A percentile compares a stretch with the other conserved stretches of the same genome.
These are phyloP conservation scores for Ustilago bromivora DNA, from an alignment of 1,284 basidiomycete species.

Conservation along the genomic window DNA sequence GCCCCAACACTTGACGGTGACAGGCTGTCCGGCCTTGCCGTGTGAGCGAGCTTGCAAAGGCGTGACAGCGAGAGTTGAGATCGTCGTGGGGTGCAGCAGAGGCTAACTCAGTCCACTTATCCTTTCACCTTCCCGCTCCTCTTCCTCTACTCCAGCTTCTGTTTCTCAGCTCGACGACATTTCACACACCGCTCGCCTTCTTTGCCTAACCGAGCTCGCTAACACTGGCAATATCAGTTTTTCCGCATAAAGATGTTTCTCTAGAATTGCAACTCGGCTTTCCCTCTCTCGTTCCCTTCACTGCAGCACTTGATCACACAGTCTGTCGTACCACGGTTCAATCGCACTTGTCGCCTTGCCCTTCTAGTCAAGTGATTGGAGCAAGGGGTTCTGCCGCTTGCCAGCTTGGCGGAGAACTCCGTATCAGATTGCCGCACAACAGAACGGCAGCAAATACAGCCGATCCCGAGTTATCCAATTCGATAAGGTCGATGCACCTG, in stretches of 20 bases:
- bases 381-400: background rate
- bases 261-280: background rate
- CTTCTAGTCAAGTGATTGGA: too few species aligned
- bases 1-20: background rate
- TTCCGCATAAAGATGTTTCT: constrained; percentile 16
- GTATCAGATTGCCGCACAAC: background rate
- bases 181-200: constrained; percentile 2
- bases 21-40: background rate
- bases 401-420: background rate
- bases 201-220: constrained; percentile 13
- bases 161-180: background rate
- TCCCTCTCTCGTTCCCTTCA: background rate
- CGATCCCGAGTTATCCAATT: background rate
- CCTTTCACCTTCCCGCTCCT: background rate
- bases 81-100: constrained; percentile 10
- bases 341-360: background rate
- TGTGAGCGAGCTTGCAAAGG: background rate
- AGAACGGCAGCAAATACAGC: background rate
- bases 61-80: constrained; percentile 23
- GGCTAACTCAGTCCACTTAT: background rate
- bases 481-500: background rate
- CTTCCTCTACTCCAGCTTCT: background rate
- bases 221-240: constrained; percentile 6
- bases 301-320: background rate
- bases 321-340: background rate